phyloP scores from a whole-genome alignment of 2,329 filamentous ascomycete genomes.

The Colletotrichum chlorophyti region DNA sequence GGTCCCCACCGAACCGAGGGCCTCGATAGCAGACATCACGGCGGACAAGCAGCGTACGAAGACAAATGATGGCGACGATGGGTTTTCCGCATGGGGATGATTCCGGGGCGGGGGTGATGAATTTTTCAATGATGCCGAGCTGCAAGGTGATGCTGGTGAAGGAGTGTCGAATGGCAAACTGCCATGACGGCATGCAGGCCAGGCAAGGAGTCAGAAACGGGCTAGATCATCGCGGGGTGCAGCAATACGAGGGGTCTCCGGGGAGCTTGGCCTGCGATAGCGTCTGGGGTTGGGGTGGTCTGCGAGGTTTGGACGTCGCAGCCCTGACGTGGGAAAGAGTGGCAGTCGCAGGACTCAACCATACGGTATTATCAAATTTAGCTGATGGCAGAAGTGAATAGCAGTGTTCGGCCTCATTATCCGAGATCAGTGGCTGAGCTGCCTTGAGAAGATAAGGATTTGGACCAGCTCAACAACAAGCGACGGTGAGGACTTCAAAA shows the following conservation, averaged over 20 bases:
- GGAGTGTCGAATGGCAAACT: not conserved
- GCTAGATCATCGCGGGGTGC: conserved; percentile 10
- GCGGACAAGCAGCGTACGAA: not conserved
- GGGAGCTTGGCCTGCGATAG: conserved; percentile 9
- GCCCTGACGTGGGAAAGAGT: too few species aligned
- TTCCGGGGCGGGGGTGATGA: not conserved
- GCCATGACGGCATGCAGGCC: conserved; percentile 23
- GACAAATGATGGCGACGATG: not conserved
- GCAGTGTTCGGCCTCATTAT: too few species aligned
- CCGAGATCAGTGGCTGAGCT: too few species aligned
- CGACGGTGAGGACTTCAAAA: too few species aligned
- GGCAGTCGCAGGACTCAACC: too few species aligned
- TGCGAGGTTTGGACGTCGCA: too few species aligned
- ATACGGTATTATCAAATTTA: too few species aligned
- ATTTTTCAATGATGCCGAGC: not conserved
- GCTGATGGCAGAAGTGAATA: too few species aligned
- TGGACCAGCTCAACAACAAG: too few species aligned
- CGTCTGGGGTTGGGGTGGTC: not conserved
- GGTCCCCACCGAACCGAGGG: not conserved
- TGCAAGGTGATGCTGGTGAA: not conserved
- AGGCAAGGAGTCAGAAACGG: conserved; percentile 3
- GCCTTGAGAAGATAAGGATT: too few species aligned
- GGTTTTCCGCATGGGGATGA: conserved; percentile 11
- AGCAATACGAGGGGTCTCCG: not conserved
- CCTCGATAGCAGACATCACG: conserved; percentile 11